Conservation (phyloP, 305 asterid species). For the Nicotiana rustica region DNA sequence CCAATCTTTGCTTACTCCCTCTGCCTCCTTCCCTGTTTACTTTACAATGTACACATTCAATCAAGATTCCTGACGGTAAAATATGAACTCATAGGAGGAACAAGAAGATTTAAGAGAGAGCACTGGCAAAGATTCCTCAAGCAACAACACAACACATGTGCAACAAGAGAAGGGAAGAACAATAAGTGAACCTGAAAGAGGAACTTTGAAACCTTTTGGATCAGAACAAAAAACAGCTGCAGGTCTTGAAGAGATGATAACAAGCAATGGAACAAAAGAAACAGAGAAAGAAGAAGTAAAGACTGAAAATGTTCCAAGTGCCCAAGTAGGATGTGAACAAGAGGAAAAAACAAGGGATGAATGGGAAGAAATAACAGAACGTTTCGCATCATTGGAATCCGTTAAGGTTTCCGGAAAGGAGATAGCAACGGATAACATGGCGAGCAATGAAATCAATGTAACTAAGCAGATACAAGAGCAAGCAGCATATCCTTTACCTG, state of each 20-base stretch:
- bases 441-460: constrained; percentile 23
- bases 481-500: constrained; percentile 22
- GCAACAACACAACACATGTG: constrained; percentile 3
- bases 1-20: background rate
- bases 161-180: constrained; percentile 19
- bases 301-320: constrained; percentile 37
- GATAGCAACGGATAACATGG: constrained; percentile 8
- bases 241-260: constrained; percentile 10
- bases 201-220: constrained; percentile 25
- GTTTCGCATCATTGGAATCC: constrained; percentile 37
- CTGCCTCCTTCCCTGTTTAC: constrained; percentile 21
- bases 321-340: constrained; percentile 27
- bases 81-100: constrained; percentile 27
- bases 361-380: constrained; percentile 35
- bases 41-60: background rate
- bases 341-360: constrained; percentile 44
- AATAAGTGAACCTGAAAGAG: constrained; percentile 18
- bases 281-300: constrained; percentile 36
- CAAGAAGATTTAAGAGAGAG: constrained; percentile 20
- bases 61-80: constrained; percentile 20
- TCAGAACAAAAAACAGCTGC: constrained; percentile 25
- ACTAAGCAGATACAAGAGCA: constrained; percentile 25
- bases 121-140: constrained; percentile 2
- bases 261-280: constrained; percentile 4
- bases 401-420: constrained; percentile 24